Conservation (phyloP, 176 grass and related monocot genomes). For the Carex cristatella region DNA sequence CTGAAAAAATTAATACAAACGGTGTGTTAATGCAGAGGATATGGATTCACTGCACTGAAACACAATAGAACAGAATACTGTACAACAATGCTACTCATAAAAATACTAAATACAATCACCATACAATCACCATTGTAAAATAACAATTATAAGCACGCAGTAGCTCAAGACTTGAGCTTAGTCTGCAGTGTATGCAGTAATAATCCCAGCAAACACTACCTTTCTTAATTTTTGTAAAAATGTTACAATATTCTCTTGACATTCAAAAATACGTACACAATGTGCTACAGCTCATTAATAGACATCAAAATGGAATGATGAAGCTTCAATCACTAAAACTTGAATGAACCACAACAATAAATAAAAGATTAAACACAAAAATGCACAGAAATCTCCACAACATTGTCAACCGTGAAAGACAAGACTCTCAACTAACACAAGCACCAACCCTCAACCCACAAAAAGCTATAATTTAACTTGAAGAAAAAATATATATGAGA, state of each 20-base stretch:
- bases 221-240: not conserved
- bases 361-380: conserved; percentile 22
- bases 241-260: conserved; percentile 1
- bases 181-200: too few relatives aligned
- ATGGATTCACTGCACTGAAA: not conserved
- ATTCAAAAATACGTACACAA: not conserved
- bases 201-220: not conserved
- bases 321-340: conserved; percentile 18
- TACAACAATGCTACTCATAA: not conserved
- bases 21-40: too few relatives aligned
- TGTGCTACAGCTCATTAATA: not conserved
- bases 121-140: not conserved
- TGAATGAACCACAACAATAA: conserved; percentile 10
- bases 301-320: not conserved
- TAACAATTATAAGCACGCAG: not conserved
- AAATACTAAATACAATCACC: not conserved
- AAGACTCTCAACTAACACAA: not conserved
- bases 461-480: not conserved
- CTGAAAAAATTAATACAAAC: too few relatives aligned
- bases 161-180: not conserved
- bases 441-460: not conserved
- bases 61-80: not conserved
- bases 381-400: conserved; percentile 8
- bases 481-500: conserved; percentile 2
- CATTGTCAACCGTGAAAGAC: conserved; percentile 8